These are phyloP conservation scores for Saprolegnia parasitica DNA, from an alignment of 352 stramenopile genomes.

Conservation along the genomic window DNA sequence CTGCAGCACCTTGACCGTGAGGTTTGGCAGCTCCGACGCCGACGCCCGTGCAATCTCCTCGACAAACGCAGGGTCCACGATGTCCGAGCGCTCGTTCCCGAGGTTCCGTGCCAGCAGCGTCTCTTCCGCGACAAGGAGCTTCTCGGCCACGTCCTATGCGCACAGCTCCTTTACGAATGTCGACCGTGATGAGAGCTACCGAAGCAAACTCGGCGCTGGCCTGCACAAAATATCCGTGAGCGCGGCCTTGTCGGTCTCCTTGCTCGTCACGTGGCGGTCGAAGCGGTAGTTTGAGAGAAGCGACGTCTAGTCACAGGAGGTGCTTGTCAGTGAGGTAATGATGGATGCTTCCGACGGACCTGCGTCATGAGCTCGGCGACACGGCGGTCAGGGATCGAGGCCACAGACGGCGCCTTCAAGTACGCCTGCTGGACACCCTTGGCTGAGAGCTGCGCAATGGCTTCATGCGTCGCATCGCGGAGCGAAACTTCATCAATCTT, in stretches of 20 bases:
- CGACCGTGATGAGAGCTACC: not conserved
- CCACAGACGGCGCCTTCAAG: slow-evolving; percentile 50
- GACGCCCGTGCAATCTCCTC: slow-evolving; percentile 63
- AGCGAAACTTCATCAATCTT: slow-evolving; percentile 62
- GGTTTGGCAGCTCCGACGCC: slow-evolving; percentile 60
- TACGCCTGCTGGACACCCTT: slow-evolving; percentile 45
- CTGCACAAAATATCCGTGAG: slow-evolving; percentile 26
- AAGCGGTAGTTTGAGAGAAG: slow-evolving; percentile 87
- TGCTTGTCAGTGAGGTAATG: not conserved
- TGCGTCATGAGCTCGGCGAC: slow-evolving; percentile 69
- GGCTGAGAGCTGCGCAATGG: slow-evolving; percentile 42
- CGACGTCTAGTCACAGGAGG: slow-evolving; percentile 36
- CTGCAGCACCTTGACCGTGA: slow-evolving; percentile 75
- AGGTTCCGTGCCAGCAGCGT: slow-evolving; percentile 83
- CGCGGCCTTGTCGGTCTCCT: slow-evolving; percentile 38
- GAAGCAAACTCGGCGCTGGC: slow-evolving; percentile 11
- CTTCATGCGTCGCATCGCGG: slow-evolving; percentile 61
- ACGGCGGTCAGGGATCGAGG: slow-evolving; percentile 35
- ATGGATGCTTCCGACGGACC: not conserved
- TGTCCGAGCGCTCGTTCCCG: slow-evolving; percentile 73
- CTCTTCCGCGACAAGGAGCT: slow-evolving; percentile 68
- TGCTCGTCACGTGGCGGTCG: slow-evolving; percentile 65
- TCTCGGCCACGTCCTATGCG: slow-evolving; percentile 44
- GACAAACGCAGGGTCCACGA: slow-evolving; percentile 78
- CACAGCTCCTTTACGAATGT: not conserved